Evolutionary conservation across 495 filamentous ascomycete genomes (phyloP), one percentile per base, ranked within the genome.

Genomic region (Aspergillus bertholletiae): DNA sequence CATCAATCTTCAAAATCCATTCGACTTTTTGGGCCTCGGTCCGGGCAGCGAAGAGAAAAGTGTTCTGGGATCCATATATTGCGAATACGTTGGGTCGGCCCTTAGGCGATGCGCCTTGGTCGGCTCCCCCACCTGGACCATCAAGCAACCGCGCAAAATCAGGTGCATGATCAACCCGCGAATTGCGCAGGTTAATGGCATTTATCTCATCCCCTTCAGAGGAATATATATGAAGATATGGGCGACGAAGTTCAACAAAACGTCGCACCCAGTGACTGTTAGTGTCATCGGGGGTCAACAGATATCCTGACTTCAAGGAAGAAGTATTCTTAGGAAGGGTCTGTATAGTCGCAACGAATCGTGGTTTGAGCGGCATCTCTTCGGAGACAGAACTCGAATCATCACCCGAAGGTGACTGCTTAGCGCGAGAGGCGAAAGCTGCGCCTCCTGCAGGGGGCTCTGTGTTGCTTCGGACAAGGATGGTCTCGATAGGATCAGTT

Each of bases 31-130:
- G 90, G 13, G 84, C 75, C 73, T 96, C 92, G 53, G 82, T 90
- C 45, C 90, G 77, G 40, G 90, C 88, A 22, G 90, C 89, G 72
- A 99, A 97, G 48, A 99, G 76, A 82, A 89, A 99, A 34, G 92
- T 95, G 62, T 96, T 96, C 62, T 93, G 84, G 55, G 86, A 86
- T 34, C 89, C 93, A 65, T 96, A 97, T 44, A 99, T 83, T 12
- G 95, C 94, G 76, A 93, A 98, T 34, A 97, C 86, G 59, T 87
- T 87, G 28, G 83, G 80, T 52, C 73, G 81, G 48, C 77, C 80
- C 64, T 68, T 83, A 60, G 73, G 71, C 68, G 60, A 81, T 53
- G 66, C 51, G 24, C 59, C 61, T 50, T 64, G 57, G 48, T 72
- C 67, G 27, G 56, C 26, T 24, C 56, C 63, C 30, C 59, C 64